Conservation (phyloP, 2,329 filamentous ascomycete species). For the Fusarium compactum region DNA sequence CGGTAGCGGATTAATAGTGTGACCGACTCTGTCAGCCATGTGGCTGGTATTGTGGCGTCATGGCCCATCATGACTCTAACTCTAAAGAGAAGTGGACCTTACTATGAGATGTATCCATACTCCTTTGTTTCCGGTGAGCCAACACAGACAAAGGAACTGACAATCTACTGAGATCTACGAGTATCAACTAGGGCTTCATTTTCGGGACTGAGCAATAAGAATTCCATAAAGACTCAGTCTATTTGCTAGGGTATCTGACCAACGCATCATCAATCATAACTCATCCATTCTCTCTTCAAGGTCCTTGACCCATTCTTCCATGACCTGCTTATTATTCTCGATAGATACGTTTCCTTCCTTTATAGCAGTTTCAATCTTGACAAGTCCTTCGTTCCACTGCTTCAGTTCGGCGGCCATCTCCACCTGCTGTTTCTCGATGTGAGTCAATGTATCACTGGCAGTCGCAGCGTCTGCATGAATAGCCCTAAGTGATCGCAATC, state of each 20-base stretch:
- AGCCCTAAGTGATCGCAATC: slow-evolving; percentile 83
- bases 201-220: not conserved
- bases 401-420: slow-evolving; percentile 87
- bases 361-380: slow-evolving; percentile 82
- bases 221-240: slow-evolving; percentile 8
- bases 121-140: not conserved
- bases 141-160: not conserved
- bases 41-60: slow-evolving; percentile 28
- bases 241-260: slow-evolving; percentile 51
- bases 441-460: slow-evolving; percentile 80
- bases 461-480: slow-evolving; percentile 90
- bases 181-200: not conserved
- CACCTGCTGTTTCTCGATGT: slow-evolving; percentile 81
- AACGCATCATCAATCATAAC: slow-evolving; percentile 56
- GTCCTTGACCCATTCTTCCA: slow-evolving; percentile 89
- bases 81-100: not conserved
- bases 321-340: slow-evolving; percentile 82
- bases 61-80: not conserved
- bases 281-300: slow-evolving; percentile 81
- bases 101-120: not conserved
- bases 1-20: slow-evolving; percentile 17
- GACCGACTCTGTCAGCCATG: slow-evolving; percentile 26
- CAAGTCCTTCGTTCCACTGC: slow-evolving; percentile 85
- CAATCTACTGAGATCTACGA: not conserved
- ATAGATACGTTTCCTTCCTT: slow-evolving; percentile 76